Base-by-base conservation (phyloP, 163 green algal species). In the Botryococcus braunii region DNA sequence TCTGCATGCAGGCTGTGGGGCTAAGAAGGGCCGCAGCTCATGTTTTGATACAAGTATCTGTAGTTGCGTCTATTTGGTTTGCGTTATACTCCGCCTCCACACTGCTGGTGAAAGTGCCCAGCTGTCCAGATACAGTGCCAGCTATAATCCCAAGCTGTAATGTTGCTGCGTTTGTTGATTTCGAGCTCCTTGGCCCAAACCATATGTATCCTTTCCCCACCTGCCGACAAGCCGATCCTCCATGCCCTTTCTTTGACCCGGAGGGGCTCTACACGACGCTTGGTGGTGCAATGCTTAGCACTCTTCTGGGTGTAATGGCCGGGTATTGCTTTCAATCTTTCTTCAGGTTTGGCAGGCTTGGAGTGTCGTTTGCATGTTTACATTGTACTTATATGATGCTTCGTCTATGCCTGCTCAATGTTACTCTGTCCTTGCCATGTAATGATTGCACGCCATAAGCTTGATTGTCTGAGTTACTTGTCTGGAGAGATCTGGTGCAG, bases 211-310 rank as follows among this genome's bases (percentile, higher is more conserved):
- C 56, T 27, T 63, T 27, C 25, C 27, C 56, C 56, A 47, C 56
- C 56, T 63, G 56, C 56, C 27, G 56, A 35, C 56, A 35, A 11
- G 29, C 29, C 27, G 27, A 63, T 35, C 56, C 56, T 8, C 56
- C 56, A 23, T 63, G 56, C 31, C 34, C 13, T 5, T 39, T 47
- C 6, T 27, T 63, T 7, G 56, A 63, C 56, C 56, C 56, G 5
- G 56, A 63, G 56, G 56, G 56, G 34, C 29, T 63, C 23, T 63
- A 47, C 41, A 27, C 56, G 2, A 63, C 56, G 56, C 27, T 63
- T 8, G 29, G 27, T 8, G 56, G 56, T 1, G 56, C 56, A 13
- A 9, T 63, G 1, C 34, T 27, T 2, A 63, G 56, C 56, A 63
- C 56, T 8, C 41, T 63, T 4, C 27, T 63, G 1, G 56, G 56